Conservation (phyloP, 257 asterid genomes). For the Voacanga thouarsii region DNA sequence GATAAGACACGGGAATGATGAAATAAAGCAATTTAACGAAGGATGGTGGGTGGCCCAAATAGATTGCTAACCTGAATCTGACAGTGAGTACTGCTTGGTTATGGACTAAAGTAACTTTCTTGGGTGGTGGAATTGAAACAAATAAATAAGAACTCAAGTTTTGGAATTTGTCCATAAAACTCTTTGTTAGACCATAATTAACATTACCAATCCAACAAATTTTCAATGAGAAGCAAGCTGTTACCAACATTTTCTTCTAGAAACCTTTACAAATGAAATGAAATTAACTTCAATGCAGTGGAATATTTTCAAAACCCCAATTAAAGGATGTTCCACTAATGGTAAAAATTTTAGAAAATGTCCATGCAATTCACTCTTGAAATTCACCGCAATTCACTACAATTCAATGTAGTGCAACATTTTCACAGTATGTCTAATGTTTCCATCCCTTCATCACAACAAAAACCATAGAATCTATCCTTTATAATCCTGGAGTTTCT, state of each 20-base stretch:
- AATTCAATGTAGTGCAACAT: no score
- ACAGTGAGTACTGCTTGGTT: no score
- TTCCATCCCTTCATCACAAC: no score
- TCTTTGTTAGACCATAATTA: neutral
- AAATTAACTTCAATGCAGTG: neutral
- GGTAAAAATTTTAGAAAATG: neutral
- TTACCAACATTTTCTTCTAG: neutral
- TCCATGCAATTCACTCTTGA: neutral
- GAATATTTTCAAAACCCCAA: neutral
- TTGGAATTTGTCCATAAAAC: neutral
- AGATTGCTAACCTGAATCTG: conserved; percentile 6
- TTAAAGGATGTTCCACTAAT: neutral
- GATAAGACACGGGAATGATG: no score
- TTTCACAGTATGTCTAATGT: no score
- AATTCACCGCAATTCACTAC: no score
- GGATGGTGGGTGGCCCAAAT: neutral
- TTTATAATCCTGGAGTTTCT: no score
- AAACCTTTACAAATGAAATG: neutral
- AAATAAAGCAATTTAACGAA: neutral
- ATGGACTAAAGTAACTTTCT: neutral
- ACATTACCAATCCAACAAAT: neutral
- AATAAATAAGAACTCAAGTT: neutral
- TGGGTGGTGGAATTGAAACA: neutral
- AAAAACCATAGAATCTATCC: no score
- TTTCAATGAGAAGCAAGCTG: neutral